These are phyloP conservation scores for Aureobasidium sp. DNA, from an alignment of 2,329 filamentous ascomycete species.

Conservation along the genomic window DNA sequence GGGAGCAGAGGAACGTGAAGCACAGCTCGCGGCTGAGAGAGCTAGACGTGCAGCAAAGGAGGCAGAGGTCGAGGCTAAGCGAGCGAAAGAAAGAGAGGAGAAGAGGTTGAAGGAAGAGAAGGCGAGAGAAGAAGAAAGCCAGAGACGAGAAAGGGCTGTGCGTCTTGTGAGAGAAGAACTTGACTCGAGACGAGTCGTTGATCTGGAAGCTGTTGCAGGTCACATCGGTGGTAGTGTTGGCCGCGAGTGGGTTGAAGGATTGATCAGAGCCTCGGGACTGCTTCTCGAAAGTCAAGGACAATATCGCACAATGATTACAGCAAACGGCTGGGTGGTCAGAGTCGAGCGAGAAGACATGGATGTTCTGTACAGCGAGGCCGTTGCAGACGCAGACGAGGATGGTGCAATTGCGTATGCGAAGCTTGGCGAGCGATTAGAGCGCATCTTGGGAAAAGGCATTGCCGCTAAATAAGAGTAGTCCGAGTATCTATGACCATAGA, in stretches of 20 bases:
- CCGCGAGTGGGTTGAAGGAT: constrained; percentile 37
- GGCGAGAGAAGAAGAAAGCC: constrained; percentile 33
- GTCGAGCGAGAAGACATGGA: constrained; percentile 35
- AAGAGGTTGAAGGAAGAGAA: constrained; percentile 32
- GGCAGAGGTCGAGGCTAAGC: constrained; percentile 35
- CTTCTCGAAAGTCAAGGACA: constrained; percentile 22
- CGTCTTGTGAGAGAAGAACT: constrained; percentile 28
- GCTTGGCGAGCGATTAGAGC: neutral
- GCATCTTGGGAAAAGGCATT: neutral
- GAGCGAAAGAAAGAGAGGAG: constrained; percentile 34
- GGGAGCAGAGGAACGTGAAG: constrained; percentile 40
- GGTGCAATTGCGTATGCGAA: neutral
- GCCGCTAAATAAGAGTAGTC: neutral
- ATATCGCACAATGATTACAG: constrained; percentile 36
- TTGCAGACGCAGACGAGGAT: neutral
- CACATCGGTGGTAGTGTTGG: constrained; percentile 35
- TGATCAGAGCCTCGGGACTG: constrained; percentile 37
- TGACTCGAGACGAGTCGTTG: constrained; percentile 26
- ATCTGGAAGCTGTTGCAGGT: constrained; percentile 36
- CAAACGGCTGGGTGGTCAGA: constrained; percentile 37
- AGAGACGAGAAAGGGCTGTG: constrained; percentile 29
- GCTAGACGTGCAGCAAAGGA: constrained; percentile 37
- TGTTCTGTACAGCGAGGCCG: constrained; percentile 32
- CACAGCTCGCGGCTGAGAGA: constrained; percentile 34
- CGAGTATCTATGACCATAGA: too few relatives aligned